Evolutionary conservation across 23 red algal species (phyloP), one percentile per base, ranked within the genome.

Genomic region (Gracilaria domingensis): DNA sequence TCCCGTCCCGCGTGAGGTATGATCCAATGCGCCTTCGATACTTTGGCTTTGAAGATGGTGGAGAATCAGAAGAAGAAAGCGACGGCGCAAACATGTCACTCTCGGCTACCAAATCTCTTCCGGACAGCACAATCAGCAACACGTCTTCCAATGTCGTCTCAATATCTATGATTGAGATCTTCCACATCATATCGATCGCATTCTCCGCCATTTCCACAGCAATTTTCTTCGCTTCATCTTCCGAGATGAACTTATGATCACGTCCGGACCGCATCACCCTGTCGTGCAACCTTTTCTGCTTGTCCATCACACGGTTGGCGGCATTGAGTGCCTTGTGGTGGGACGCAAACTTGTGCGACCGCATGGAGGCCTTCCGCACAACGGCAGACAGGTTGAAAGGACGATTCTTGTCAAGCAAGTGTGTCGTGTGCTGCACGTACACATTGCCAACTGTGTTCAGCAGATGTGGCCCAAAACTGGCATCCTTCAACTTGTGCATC

Each of bases 101-200:
- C 21, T 92, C 89, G 8, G 79, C 75, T 39, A 82, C 51, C 16
- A 95, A 56, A 69, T 95, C 93, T 23, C 60, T 61, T 25, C 93
- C 93, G 23, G 73, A 80, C 16, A 95, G 85, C 61, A 95, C 93
- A 54, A 80, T 87, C 28, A 67, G 36, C 29, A 81, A 32, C 34
- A 87, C 93, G 38, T 78, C 84, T 56, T 95, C 93, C 29, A 95
- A 71, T 12, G 93, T 95, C 23, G 85, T 83, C 24, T 90, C 78
- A 53, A 95, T 87, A 79, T 95, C 93, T 28, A 87, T 95, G 8
- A 89, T 79, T 6, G 93, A 89, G 38, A 90, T 80, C 79, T 95
- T 88, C 93, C 93, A 95, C 81, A 95, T 82, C 79, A 95, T 90
- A 53, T 86, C 93, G 33, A 95, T 93, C 16, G 82, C 91, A 79